These are phyloP conservation scores for Trichoderma asperellum DNA, from an alignment of 2,329 filamentous ascomycete species.

Conservation along the genomic window DNA sequence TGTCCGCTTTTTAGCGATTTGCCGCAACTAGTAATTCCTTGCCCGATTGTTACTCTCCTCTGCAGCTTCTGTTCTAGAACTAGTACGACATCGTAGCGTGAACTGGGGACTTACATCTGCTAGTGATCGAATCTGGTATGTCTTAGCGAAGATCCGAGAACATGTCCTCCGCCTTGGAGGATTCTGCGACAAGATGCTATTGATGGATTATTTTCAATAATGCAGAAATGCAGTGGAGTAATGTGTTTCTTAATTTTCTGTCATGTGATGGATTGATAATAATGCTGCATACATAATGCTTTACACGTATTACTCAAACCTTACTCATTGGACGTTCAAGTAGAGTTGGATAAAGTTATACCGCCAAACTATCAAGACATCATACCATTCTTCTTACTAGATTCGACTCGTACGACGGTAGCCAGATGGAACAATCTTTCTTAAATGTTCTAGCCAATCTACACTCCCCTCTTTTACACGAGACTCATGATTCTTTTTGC, in stretches of 20 bases:
- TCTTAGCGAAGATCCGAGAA: not conserved
- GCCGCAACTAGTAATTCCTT: not conserved
- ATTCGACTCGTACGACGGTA: not conserved
- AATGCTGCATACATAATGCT: not conserved
- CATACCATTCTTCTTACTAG: not conserved
- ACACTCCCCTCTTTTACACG: not conserved
- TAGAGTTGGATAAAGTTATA: not conserved
- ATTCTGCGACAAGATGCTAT: not conserved
- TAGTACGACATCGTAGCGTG: not conserved
- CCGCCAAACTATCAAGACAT: not conserved
- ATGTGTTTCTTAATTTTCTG: not conserved
- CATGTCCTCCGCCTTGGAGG: not conserved
- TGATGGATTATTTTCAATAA: not conserved
- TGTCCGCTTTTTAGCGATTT: slow-evolving; percentile 12
- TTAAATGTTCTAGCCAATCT: not conserved
- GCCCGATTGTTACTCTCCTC: not conserved
- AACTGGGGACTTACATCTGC: not conserved
- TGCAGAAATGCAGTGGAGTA: not conserved
- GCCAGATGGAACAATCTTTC: not conserved
- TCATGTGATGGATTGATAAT: not conserved
- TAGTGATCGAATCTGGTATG: not conserved
- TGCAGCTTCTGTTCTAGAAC: slow-evolving; percentile 1
- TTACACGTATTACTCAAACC: not conserved
- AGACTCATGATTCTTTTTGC: not conserved
- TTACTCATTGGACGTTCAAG: not conserved